Conservation (phyloP, 2,329 filamentous ascomycete species). For the Pseudocercospora macadamiae region DNA sequence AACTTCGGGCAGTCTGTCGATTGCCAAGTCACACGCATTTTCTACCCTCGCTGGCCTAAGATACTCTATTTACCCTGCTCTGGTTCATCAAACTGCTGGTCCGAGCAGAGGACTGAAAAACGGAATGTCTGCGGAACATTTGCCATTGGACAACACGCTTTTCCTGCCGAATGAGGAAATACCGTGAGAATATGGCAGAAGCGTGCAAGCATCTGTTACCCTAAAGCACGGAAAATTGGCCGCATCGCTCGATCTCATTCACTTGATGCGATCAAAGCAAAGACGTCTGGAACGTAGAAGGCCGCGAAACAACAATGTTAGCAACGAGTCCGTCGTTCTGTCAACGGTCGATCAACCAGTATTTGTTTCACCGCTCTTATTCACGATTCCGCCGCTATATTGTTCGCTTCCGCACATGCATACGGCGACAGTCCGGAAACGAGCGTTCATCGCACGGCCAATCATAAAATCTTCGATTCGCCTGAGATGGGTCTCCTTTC, state of each 20-base stretch:
- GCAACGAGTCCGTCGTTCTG: no score
- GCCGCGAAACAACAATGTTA: no score
- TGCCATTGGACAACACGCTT: background rate
- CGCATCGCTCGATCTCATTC: no score
- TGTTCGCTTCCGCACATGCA: background rate
- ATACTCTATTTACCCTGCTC: background rate
- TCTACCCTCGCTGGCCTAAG: no score
- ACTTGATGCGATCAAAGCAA: no score
- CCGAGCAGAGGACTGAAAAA: background rate
- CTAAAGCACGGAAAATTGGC: no score
- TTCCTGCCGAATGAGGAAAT: background rate
- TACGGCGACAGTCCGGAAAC: no score
- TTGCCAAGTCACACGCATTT: background rate
- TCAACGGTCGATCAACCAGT: no score
- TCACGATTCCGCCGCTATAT: background rate
- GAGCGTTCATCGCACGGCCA: no score
- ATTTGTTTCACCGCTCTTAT: background rate
- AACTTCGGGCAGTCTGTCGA: conserved; percentile 2
- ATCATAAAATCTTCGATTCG: no score
- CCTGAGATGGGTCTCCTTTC: background rate
- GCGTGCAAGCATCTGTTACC: no score
- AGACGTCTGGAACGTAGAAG: no score
- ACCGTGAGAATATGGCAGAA: background rate
- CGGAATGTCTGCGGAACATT: conserved; percentile 2
- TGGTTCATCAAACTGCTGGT: conserved; percentile 1